Base-by-base conservation (phyloP, 352 stramenopile species). In the Phytophthora foliorum region DNA sequence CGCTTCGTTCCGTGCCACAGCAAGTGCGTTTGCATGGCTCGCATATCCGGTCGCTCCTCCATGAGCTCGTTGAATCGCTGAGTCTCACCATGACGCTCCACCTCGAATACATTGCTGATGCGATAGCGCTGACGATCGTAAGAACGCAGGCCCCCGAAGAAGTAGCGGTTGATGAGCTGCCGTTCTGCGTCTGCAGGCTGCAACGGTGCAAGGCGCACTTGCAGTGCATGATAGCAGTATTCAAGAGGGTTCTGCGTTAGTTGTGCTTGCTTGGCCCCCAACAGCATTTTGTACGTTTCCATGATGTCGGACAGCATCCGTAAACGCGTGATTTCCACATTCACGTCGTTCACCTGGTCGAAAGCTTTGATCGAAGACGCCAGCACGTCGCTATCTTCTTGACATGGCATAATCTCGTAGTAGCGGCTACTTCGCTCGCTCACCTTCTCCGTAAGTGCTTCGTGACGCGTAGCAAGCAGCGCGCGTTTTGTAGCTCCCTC, bases 1-100 rank as follows among this genome's bases (percentile, higher is more conserved):
- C 87, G 81, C 7, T 76, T 84, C 4, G 87, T 96, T 24, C 91
- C 91, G 45, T 97, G 91, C 91, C 91, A 97, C 39, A 97, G 25
- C 41, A 97, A 63, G 63, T 89, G 76, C 19, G 74, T 70, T 29
- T 91, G 84, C 16, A 72, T 64, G 9, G 42, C 45, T 41, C 72
- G 71, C 46, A 90, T 63, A 32, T 74, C 67, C 2, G 76, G 61
- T 2, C 85, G 75, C n/a, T 60, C 52, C 5, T 69, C 39, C 45
- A 89, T 69, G 27, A 82, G 78, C n/a, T 80, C 58, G 16, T 72
- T 41, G 38, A 91, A 87, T 9, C 87, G 77, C 22, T 75, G 54
- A 19, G 72, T 80, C 34, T 95, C 87, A 9, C 82, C 85, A 6
- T 77, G 76, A 32, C 87, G 76, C n/a, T 88, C 73, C 13, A 92